Evolutionary conservation across 2,329 filamentous ascomycete species (phyloP).

Genomic region (Pseudomassariella vexata): DNA sequence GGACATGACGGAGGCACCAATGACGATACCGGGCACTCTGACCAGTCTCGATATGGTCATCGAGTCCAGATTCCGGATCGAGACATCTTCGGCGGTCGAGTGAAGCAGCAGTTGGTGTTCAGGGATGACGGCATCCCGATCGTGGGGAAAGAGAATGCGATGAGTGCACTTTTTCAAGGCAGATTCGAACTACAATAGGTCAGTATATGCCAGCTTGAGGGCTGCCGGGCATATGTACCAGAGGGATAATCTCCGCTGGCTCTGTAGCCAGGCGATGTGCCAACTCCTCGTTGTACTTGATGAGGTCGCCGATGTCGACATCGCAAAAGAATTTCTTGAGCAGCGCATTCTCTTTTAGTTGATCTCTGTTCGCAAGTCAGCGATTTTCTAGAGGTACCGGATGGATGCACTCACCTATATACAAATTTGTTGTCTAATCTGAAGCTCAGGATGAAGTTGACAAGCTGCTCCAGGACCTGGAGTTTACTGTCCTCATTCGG

Average conservation of each 20-base stretch:
- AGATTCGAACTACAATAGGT: slow-evolving; percentile 67
- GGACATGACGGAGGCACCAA: slow-evolving; percentile 92
- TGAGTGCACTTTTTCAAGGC: slow-evolving; percentile 89
- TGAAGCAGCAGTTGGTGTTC: slow-evolving; percentile 93
- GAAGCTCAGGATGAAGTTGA: slow-evolving; percentile 90
- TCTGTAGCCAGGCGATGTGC: slow-evolving; percentile 85
- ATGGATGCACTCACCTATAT: slow-evolving; percentile 62
- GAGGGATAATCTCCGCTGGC: slow-evolving; percentile 84
- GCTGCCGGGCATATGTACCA: slow-evolving; percentile 62
- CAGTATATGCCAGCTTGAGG: slow-evolving; percentile 5
- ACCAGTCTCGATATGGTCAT: slow-evolving; percentile 92
- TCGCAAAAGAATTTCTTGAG: slow-evolving; percentile 95
- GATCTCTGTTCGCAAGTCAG: slow-evolving; percentile 59
- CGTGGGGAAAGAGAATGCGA: slow-evolving; percentile 82
- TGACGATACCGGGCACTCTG: slow-evolving; percentile 93
- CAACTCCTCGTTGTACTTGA: slow-evolving; percentile 92
- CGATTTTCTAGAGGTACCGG: too few relatives aligned
- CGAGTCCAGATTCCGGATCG: slow-evolving; percentile 90
- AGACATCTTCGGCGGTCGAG: slow-evolving; percentile 83
- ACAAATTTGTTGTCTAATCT: slow-evolving; percentile 91
- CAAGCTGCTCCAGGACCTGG: slow-evolving; percentile 71
- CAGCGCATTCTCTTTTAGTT: slow-evolving; percentile 89
- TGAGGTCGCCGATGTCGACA: slow-evolving; percentile 90
- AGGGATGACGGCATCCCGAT: slow-evolving; percentile 63
- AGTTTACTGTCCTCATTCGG: slow-evolving; percentile 63